Percentiles rank a stretch among this genome's conserved stretches.
These are phyloP conservation scores for Prillingera fragicola DNA, from an alignment of 1,284 basidiomycete species.

Conservation along the genomic window DNA sequence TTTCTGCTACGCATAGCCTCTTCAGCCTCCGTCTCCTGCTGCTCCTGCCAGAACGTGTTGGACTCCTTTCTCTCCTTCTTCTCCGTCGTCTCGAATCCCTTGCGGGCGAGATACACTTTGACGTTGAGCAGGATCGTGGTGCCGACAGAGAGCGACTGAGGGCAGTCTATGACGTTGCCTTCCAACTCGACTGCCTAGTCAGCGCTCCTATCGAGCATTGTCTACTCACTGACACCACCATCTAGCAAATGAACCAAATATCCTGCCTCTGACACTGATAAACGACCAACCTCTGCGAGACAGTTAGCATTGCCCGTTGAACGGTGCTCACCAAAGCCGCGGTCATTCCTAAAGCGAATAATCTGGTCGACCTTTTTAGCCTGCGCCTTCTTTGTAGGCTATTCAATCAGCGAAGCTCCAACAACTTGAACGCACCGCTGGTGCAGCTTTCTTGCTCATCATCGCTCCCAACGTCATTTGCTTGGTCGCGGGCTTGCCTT, in stretches of 20 bases:
- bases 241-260: constrained; percentile 46
- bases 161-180: constrained; percentile 46
- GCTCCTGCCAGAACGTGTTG: constrained; percentile 44
- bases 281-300: constrained; percentile 29
- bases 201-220: background rate
- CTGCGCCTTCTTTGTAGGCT: constrained; percentile 25
- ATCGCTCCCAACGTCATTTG: constrained; percentile 42
- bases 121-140: constrained; percentile 45
- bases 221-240: constrained; percentile 38
- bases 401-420: background rate
- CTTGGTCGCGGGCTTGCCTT: constrained; percentile 37
- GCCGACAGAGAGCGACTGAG: constrained; percentile 36
- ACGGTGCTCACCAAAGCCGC: constrained; percentile 37
- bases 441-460: constrained; percentile 35
- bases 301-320: background rate
- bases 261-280: constrained; percentile 42
- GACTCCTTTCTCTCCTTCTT: constrained; percentile 27
- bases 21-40: constrained; percentile 45
- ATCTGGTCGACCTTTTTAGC: constrained; percentile 43
- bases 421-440: constrained; percentile 13
- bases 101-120: constrained; percentile 40
- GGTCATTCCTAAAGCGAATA: constrained; percentile 44
- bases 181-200: constrained; percentile 31
- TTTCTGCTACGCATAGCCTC: constrained; percentile 46
- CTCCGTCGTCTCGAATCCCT: constrained; percentile 38